Base-by-base conservation (phyloP, 345 rosid genomes). In the Dipteronia dyeriana region DNA sequence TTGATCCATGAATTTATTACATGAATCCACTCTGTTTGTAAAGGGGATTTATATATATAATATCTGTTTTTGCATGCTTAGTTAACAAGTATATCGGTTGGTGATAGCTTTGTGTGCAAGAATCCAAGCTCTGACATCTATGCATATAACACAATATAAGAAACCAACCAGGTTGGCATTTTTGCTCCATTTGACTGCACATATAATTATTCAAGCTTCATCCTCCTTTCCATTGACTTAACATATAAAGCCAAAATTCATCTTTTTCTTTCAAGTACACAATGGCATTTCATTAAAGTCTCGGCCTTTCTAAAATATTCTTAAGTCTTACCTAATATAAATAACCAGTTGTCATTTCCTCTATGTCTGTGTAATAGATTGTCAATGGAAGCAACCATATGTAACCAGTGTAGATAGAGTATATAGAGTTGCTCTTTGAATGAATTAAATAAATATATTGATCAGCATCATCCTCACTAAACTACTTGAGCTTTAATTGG, bases 121-220 rank as follows among this genome's bases (percentile, higher is more conserved):
- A 77, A 56, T 75, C 31, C 47, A 64, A 25, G 71, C 74, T 43
- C 71, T 47, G 60, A 68, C 31, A 61, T n/a, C 68, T 5, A 57
- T 45, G 68, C 67, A 59, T 19, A 59, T 19, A 71, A 38, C 57
- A 64, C 64, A 72, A 64, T 56, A 72, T 64, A 65, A 23, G 29
- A 61, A 68, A 13, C 45, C 45, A 19, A 78, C 49, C 84, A 74
- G 76, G 75, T 80, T 82, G 76, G 61, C 73, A 31, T 70, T 34
- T 34, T 34, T 66, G 75, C 73, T 29, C 25, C 69, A 43, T 72
- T 16, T 29, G 34, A 72, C 70, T 60, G 51, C 70, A 66, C 53
- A 39, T 34, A 72, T 25, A 49, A 71, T 49, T 76, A 31, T 72
- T 80, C 79, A 75, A 75, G 49, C 29, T 29, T 64, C 22, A 23